phyloP scores from a whole-genome alignment of 2,329 filamentous ascomycete genomes.

The Monosporascus sp. region DNA sequence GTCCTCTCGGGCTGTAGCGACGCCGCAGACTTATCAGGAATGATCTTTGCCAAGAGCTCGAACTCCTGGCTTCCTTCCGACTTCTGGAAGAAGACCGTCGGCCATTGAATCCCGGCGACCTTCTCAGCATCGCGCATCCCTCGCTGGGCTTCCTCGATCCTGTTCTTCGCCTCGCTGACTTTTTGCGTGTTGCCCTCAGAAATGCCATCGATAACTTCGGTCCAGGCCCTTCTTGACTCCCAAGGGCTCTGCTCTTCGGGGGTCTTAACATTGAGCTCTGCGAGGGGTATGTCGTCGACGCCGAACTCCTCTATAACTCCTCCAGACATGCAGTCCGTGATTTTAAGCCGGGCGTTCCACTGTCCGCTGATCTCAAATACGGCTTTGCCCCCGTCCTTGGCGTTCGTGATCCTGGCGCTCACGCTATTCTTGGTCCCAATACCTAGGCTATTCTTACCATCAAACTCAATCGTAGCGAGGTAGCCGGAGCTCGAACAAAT shows the following conservation, averaged over 20 bases:
- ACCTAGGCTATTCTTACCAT: conserved; percentile 10
- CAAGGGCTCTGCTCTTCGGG: conserved; percentile 14
- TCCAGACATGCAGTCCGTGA: conserved; percentile 11
- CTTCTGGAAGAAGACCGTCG: conserved; percentile 15
- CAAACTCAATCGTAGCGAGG: conserved; percentile 19
- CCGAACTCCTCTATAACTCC: conserved; percentile 11
- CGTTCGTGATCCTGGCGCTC: conserved; percentile 14
- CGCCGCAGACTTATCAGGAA: conserved; percentile 9
- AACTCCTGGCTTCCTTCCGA: conserved; percentile 10
- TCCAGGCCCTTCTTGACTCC: conserved; percentile 20
- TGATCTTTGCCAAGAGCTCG: conserved; percentile 10
- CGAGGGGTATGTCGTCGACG: conserved; percentile 12
- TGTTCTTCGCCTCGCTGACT: conserved; percentile 10
- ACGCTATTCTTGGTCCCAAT: conserved; percentile 15
- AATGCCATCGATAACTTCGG: conserved; percentile 12
- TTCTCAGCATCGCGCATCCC: conserved; percentile 15
- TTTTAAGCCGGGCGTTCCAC: conserved; percentile 18
- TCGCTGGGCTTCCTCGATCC: conserved; percentile 18
- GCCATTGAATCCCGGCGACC: conserved; percentile 13
- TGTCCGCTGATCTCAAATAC: conserved; percentile 25
- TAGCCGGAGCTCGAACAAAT: conserved; percentile 22
- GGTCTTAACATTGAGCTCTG: conserved; percentile 4
- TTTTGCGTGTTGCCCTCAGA: conserved; percentile 8
- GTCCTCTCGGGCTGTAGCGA: conserved; percentile 9
- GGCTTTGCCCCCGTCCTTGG: conserved; percentile 5